Evolutionary conservation across 2,329 filamentous ascomycete genomes (phyloP), one percentile per base, ranked within the genome.

Genomic region (Tricladium varicosporioides): DNA sequence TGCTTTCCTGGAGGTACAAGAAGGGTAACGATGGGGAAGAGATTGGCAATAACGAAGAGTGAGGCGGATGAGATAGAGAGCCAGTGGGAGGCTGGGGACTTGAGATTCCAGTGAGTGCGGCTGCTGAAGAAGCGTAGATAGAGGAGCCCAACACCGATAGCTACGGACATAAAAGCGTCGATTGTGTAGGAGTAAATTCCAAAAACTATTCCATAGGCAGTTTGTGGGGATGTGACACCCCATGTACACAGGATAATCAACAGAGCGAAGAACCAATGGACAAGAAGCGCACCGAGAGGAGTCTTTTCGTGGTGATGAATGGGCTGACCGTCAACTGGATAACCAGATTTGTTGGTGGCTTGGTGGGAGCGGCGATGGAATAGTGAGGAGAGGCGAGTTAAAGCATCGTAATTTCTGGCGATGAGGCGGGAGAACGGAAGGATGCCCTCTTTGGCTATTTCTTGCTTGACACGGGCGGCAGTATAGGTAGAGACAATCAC

Each of bases 361-460:
- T 4, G 5, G 44, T 47, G 11, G 44, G 19, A 47, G 16, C 44
- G 44, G 15, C 44, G 13, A n/a, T 47, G 15, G 44, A 47, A 16
- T 5, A 47, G 19, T 2, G 44, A 47, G 4, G 45, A 56, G 49
- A 15, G 57, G 56, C 2, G 53, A 15, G 31, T 61, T 60, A 27
- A 68, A 67, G 46, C 65, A 67, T 9, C 67, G 61, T 14, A 27
- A 7, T 27, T 27, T 27, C 22, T 3, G 22, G 75, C 78, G 58
- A 81, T 78, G 68, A 81, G 78, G 36, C 74, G 72, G 2, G 78
- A 74, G 53, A 70, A 80, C 0, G 80, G 80, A 1, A 83, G 68
- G 52, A 83, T 76, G 0, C 80, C 81, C 65, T 83, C 78, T 63
- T 84, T 83, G 7, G 81, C 82, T 45, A 85, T 82, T 64, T 85